Base-by-base conservation (phyloP, 2,329 filamentous ascomycete species). In the Botryotinia calthae region DNA sequence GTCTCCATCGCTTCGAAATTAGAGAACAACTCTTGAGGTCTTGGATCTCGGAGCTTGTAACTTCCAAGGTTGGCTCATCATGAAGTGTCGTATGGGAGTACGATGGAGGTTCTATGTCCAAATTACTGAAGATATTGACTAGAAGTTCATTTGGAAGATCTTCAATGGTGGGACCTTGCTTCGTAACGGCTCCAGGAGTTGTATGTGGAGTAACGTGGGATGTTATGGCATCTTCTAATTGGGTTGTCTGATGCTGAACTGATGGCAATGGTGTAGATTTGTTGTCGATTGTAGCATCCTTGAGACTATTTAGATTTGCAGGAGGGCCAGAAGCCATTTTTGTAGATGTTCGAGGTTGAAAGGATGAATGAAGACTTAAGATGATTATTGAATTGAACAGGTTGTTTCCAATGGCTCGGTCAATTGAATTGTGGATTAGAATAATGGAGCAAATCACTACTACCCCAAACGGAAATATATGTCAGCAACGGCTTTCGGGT, bases 111-210 rank as follows among this genome's bases (percentile, higher is more conserved):
- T 83, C 79, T 0, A 77, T 77, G 76, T 87, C 85, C 64, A 92
- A 82, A 77, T 85, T 85, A n/a, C 80, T 81, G 76, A 92, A 84
- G 75, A 92, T 86, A 4, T 87, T 83, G 70, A 85, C 80, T 34
- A 91, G 81, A 63, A 92, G 82, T 81, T 93, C 90, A 75, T 87
- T 88, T 2, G 90, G 90, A 31, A 92, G 84, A 62, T 63, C 66
- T 63, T 76, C 67, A 56, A 81, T 73, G 14, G 68, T 68, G 40
- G 71, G 46, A 46, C 66, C 42, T 6, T 58, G 22, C 28, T 63
- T 61, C 34, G 31, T 28, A 31, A 40, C 31, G 25, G 34, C 31
- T 48, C 44, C 31, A 31, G 70, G 44, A 31, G n/a, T 51, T 16
- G 56, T 31, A 56, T 56, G 48, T 46, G 54, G 51, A 74, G 48